These are phyloP conservation scores for Lunasporangiospora selenospora DNA, from an alignment of 192 early-diverging fungal species.

Conservation along the genomic window DNA sequence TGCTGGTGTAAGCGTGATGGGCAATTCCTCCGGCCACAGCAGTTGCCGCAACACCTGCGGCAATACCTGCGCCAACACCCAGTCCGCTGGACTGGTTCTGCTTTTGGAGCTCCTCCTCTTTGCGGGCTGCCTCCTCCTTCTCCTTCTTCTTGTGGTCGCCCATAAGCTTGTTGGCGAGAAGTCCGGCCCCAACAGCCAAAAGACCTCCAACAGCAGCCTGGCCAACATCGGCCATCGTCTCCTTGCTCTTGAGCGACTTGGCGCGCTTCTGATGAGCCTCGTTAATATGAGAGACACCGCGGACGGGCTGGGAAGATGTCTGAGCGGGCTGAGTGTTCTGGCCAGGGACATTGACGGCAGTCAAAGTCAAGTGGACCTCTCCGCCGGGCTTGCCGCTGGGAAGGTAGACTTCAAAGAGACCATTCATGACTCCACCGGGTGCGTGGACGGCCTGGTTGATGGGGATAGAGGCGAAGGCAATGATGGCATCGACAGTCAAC, in stretches of 20 bases:
- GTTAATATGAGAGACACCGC: conserved; percentile 37
- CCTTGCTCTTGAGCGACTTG: conserved; percentile 52
- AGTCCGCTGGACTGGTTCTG: no score
- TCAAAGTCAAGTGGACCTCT: conserved; percentile 44
- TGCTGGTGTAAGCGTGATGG: conserved; percentile 11
- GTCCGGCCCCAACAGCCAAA: conserved; percentile 51
- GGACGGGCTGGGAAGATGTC: conserved; percentile 17
- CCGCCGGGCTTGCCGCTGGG: conserved; percentile 50
- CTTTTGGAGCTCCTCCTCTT: conserved; percentile 12
- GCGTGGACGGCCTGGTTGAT: conserved; percentile 54
- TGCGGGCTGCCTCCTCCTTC: conserved; percentile 23
- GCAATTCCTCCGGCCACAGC: conserved; percentile 24
- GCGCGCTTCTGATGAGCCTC: conserved; percentile 50
- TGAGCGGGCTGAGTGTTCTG: conserved; percentile 3
- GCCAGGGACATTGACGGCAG: conserved; percentile 50
- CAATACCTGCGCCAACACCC: no score
- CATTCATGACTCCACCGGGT: conserved; percentile 48
- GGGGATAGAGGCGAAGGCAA: conserved; percentile 59
- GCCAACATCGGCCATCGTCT: conserved; percentile 40
- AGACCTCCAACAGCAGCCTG: conserved; percentile 48
- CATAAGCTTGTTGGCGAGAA: conserved; percentile 52
- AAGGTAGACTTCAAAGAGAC: conserved; percentile 49
- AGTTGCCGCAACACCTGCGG: no score
- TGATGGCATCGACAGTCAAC: conserved; percentile 41
- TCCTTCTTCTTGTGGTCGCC: conserved; percentile 36